Conservation (phyloP, 176 grass and related monocot genomes). For the barley (Hordeum vulgare) region DNA sequence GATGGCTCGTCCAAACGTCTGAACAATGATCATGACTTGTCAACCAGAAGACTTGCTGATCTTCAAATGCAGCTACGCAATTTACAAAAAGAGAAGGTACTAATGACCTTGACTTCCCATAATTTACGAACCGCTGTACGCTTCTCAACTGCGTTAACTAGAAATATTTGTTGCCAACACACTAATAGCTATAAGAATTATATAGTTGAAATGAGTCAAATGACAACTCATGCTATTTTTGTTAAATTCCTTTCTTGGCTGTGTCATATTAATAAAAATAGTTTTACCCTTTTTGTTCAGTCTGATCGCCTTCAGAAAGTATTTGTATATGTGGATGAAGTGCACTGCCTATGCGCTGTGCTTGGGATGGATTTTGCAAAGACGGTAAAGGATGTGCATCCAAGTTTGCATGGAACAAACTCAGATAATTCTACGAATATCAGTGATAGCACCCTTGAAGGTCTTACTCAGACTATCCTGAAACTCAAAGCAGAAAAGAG, state of each 20-base stretch:
- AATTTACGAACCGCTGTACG: not conserved
- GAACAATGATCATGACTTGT: constrained; percentile 81
- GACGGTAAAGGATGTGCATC: constrained; percentile 68
- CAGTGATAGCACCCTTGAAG: constrained; percentile 72
- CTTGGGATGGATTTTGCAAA: constrained; percentile 82
- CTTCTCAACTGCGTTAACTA: not conserved
- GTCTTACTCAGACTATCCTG: constrained; percentile 71
- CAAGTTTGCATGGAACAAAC: constrained; percentile 67
- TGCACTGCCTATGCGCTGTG: constrained; percentile 70
- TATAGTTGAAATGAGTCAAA: not conserved
- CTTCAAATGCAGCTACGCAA: constrained; percentile 64
- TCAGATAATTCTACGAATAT: constrained; percentile 74
- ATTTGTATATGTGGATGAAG: constrained; percentile 76
- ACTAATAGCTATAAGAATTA: not conserved
- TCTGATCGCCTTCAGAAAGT: constrained; percentile 91
- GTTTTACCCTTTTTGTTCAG: constrained; percentile 34
- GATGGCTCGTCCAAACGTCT: constrained; percentile 17
- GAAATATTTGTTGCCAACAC: not conserved
- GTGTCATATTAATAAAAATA: not conserved
- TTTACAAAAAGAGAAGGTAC: constrained; percentile 90
- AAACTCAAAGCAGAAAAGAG: constrained; percentile 80
- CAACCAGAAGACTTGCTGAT: constrained; percentile 69
- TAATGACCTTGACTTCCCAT: constrained; percentile 6
- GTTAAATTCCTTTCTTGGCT: constrained; percentile 1
- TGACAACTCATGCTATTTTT: not conserved